phyloP scores from a whole-genome alignment of 208 protist genomes.

The Leishmania braziliensis region DNA sequence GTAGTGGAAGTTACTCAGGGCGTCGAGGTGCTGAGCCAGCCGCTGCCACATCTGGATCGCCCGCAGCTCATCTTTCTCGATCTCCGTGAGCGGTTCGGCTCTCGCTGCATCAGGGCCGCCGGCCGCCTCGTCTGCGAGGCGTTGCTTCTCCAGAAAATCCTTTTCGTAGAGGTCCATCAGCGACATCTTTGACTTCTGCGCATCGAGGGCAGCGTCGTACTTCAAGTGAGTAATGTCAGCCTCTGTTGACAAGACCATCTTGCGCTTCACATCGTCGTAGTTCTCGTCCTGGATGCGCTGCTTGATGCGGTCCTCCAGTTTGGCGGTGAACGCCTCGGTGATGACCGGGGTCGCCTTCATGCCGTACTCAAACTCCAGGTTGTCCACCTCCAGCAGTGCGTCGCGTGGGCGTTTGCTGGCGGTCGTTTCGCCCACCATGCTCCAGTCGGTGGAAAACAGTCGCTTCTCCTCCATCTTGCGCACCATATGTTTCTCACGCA shows the following conservation, averaged over 20 bases:
- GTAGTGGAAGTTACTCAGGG: constrained; percentile 92
- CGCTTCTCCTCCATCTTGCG: constrained; percentile 78
- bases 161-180: constrained; percentile 94
- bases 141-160: constrained; percentile 84
- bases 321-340: constrained; percentile 80
- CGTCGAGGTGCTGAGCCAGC: constrained; percentile 88
- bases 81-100: constrained; percentile 87
- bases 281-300: constrained; percentile 76
- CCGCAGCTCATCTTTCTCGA: constrained; percentile 91
- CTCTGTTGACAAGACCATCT: constrained; percentile 46
- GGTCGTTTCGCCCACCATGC: constrained; percentile 82
- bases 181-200: constrained; percentile 89
- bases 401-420: constrained; percentile 79
- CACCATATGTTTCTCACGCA: constrained; percentile 69
- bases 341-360: constrained; percentile 88
- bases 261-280: constrained; percentile 86
- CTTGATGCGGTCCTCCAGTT: constrained; percentile 89
- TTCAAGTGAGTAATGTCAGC: constrained; percentile 63
- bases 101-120: constrained; percentile 36
- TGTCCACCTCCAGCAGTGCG: constrained; percentile 81
- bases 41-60: constrained; percentile 91
- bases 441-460: constrained; percentile 79
- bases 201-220: constrained; percentile 64
- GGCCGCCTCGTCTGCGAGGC: constrained; percentile 58
- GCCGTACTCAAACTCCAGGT: constrained; percentile 89